Evolutionary conservation across 768 basidiomycete species (phyloP), one percentile per base, ranked within the genome.

Genomic region (Suillus luteus): DNA sequence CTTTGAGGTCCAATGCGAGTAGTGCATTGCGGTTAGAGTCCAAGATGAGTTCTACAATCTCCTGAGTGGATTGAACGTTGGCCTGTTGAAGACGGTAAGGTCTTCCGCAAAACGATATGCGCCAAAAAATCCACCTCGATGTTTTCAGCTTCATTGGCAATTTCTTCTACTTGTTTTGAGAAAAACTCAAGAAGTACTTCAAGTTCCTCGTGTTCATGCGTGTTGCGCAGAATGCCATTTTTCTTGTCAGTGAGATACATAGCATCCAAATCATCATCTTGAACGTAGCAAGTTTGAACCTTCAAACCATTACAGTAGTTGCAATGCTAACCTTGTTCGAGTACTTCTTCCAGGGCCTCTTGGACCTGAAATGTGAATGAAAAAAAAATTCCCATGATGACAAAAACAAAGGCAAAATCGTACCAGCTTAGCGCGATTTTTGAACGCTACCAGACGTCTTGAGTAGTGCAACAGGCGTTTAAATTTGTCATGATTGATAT

Each of bases 11-110:
- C 40, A 99, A 84, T 54, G 93, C 93, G 24, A 99, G 82, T 17
- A 99, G 81, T 5, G 91, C 86, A 70, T 99, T 99, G 55, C 96
- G 90, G 78, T 97, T 97, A 55, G 95, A 92, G 75, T 99, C 96
- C 46, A 99, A 82, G 71, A 98, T 95, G 64, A 99, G 83, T 76
- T 99, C 96, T 2, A 96, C 93, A 60, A 99, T 98, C 77, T 99
- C 96, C 80, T 98, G 96, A 0, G 96, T 99, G 14, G 95, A 95
- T 77, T 95, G 92, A 44, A 99, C 93, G 73, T 99, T 98, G 61
- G 83, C 86, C 94, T 94, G 66, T 54, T 64, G 51, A 59, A 15
- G 11, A 46, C 11, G 55, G 54, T 43, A 37, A 62, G 71, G 24
- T 48, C 11, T 19, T 40, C 24, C 24, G 5, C 17, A 22, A 43